Evolutionary conservation across 2,329 filamentous ascomycete species (phyloP).

Genomic region (Alternaria triticina): DNA sequence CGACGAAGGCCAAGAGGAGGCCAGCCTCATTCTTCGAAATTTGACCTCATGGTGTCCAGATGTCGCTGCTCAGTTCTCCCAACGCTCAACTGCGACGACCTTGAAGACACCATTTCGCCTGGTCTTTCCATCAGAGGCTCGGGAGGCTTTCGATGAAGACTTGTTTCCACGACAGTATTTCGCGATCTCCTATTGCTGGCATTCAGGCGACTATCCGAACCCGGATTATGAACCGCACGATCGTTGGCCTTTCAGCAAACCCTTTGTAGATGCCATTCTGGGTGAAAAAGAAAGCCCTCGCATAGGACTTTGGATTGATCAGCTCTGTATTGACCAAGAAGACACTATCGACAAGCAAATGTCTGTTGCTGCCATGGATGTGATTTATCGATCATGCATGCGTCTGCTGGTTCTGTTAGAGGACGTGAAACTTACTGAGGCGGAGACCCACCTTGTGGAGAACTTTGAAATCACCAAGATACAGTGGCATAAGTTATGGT

Average conservation of each 20-base stretch:
- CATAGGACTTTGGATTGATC: slow-evolving; percentile 27
- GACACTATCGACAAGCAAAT: slow-evolving; percentile 13
- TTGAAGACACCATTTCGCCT: slow-evolving; percentile 22
- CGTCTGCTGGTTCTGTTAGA: slow-evolving; percentile 19
- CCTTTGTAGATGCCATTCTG: slow-evolving; percentile 23
- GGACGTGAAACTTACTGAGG: slow-evolving; percentile 15
- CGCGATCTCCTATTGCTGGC: slow-evolving; percentile 27
- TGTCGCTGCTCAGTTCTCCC: slow-evolving; percentile 2
- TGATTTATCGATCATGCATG: slow-evolving; percentile 24
- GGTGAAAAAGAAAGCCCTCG: slow-evolving; percentile 17
- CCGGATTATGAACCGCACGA: slow-evolving; percentile 10
- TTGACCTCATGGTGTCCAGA: slow-evolving; percentile 12
- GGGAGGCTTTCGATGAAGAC: slow-evolving; percentile 12
- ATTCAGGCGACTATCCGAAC: slow-evolving; percentile 11
- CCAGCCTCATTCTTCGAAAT: slow-evolving; percentile 6
- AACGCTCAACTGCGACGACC: slow-evolving; percentile 13
- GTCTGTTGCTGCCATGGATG: slow-evolving; percentile 24
- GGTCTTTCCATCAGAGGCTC: slow-evolving; percentile 10
- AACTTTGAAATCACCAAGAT: background rate
- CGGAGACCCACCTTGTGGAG: slow-evolving; percentile 4
- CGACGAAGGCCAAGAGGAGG: slow-evolving; percentile 1
- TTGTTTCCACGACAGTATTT: slow-evolving; percentile 22
- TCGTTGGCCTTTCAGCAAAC: slow-evolving; percentile 23
- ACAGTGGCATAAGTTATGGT: background rate
- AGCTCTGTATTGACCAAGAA: slow-evolving; percentile 22